A percentile compares a stretch with the other conserved stretches of the same genome.
These are phyloP conservation scores for Zoysia japonica DNA, from an alignment of 176 grass and related monocot genomes.

Conservation along the genomic window DNA sequence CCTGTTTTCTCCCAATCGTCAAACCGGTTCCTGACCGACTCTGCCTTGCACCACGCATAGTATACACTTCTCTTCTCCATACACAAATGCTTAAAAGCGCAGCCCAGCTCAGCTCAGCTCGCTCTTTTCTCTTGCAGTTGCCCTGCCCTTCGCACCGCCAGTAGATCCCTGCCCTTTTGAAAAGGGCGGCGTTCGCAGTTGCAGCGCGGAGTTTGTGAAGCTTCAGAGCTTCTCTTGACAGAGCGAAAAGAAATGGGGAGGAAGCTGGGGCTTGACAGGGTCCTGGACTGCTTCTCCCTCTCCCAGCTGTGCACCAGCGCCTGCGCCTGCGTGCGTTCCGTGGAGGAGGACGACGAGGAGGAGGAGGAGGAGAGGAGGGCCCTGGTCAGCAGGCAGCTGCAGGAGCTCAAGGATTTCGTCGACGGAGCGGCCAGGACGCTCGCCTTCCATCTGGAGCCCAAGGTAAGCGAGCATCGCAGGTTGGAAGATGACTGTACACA, in stretches of 20 bases:
- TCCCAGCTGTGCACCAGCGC: constrained; percentile 55
- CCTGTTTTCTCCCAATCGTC: constrained; percentile 29
- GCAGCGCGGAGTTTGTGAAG: neutral
- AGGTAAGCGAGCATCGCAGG: constrained; percentile 36
- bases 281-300: constrained; percentile 85
- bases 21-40: constrained; percentile 14
- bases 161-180: constrained; percentile 23
- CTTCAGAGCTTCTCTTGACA: neutral
- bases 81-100: neutral
- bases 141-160: neutral
- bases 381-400: constrained; percentile 68
- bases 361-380: constrained; percentile 62
- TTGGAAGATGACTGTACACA: no score
- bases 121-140: neutral
- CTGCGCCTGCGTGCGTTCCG: constrained; percentile 61
- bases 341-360: constrained; percentile 53
- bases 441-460: constrained; percentile 91
- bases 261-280: constrained; percentile 62
- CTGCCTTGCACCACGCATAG: constrained; percentile 28
- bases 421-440: constrained; percentile 68
- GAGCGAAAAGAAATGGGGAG: constrained; percentile 39
- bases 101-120: neutral
- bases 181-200: constrained; percentile 21
- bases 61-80: constrained; percentile 37
- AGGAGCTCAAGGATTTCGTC: constrained; percentile 67